phyloP scores from a whole-genome alignment of 2,329 filamentous ascomycete species.

The Teratosphaeria destructans region DNA sequence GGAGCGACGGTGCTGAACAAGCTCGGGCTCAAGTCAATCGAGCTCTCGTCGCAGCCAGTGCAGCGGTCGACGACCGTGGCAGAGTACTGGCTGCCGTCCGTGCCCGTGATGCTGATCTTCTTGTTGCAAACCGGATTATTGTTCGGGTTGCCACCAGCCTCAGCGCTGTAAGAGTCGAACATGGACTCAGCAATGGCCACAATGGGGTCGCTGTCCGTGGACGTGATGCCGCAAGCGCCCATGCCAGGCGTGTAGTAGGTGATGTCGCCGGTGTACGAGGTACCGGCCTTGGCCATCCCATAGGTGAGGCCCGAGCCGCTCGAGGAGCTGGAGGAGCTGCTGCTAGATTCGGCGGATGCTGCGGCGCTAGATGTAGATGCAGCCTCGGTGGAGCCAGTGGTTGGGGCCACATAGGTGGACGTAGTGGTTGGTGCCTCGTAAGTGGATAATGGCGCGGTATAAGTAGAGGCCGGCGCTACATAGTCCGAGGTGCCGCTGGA shows the following conservation, averaged over 20 bases:
- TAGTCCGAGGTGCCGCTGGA: conserved; percentile 14
- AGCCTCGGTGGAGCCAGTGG: conserved; percentile 9
- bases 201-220: conserved; percentile 47
- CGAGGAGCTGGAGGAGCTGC: conserved; percentile 11
- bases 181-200: conserved; percentile 57
- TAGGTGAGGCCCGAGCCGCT: conserved; percentile 7
- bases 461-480: conserved; percentile 17
- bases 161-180: conserved; percentile 44
- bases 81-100: conserved; percentile 46
- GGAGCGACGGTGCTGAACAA: conserved; percentile 29
- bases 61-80: conserved; percentile 66
- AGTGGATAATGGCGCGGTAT: conserved; percentile 8
- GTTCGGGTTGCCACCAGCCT: conserved; percentile 40
- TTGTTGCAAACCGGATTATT: conserved; percentile 61
- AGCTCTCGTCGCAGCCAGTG: conserved; percentile 48
- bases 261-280: conserved; percentile 49
- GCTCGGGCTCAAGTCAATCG: conserved; percentile 49
- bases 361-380: conserved; percentile 7
- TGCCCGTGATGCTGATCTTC: conserved; percentile 50
- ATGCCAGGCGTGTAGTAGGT: conserved; percentile 65
- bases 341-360: conserved; percentile 5
- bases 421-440: conserved; percentile 16
- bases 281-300: conserved; percentile 25
- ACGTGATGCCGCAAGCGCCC: conserved; percentile 57
- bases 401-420: conserved; percentile 7